Conservation (phyloP, 352 stramenopile genomes). For the Pseudoperonospora humuli region DNA sequence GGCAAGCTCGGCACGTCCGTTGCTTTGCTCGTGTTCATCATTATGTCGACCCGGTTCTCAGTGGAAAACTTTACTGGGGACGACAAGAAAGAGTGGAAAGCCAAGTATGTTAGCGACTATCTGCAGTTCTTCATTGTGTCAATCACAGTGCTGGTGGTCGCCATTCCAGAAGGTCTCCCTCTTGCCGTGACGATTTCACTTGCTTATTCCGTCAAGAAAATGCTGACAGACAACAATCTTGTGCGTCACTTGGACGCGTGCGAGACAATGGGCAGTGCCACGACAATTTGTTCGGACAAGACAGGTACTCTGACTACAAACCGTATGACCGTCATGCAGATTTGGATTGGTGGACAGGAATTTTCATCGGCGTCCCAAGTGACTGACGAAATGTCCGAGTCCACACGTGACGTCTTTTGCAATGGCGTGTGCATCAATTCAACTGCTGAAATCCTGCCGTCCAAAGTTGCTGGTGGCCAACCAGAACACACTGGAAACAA, state of each 20-base stretch:
- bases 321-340: slow-evolving; percentile 93
- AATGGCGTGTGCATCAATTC: slow-evolving; percentile 68
- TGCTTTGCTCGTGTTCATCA: slow-evolving; percentile 69
- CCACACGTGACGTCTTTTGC: slow-evolving; percentile 58
- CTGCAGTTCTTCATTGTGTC: slow-evolving; percentile 81
- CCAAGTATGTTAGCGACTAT: slow-evolving; percentile 54
- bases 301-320: slow-evolving; percentile 96
- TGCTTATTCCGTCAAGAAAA: slow-evolving; percentile 92
- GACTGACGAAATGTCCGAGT: slow-evolving; percentile 48
- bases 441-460: slow-evolving; percentile 57
- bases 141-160: slow-evolving; percentile 92
- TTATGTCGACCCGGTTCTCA: slow-evolving; percentile 68
- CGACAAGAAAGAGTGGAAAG: slow-evolving; percentile 31
- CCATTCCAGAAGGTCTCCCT: slow-evolving; percentile 95
- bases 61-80: slow-evolving; percentile 48
- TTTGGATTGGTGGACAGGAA: slow-evolving; percentile 65
- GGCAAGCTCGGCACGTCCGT: slow-evolving; percentile 70
- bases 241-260: slow-evolving; percentile 83
- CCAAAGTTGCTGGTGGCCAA: slow-evolving; percentile 40
- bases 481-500: slow-evolving; percentile 79
- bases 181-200: slow-evolving; percentile 96
- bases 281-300: slow-evolving; percentile 97
- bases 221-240: slow-evolving; percentile 88
- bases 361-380: slow-evolving; percentile 44
- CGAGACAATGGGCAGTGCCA: slow-evolving; percentile 92